A percentile compares a stretch with the other conserved stretches of the same genome.
Evolutionary conservation across 2,329 filamentous ascomycete genomes (phyloP).

Genomic region (Alternaria gansuensis): DNA sequence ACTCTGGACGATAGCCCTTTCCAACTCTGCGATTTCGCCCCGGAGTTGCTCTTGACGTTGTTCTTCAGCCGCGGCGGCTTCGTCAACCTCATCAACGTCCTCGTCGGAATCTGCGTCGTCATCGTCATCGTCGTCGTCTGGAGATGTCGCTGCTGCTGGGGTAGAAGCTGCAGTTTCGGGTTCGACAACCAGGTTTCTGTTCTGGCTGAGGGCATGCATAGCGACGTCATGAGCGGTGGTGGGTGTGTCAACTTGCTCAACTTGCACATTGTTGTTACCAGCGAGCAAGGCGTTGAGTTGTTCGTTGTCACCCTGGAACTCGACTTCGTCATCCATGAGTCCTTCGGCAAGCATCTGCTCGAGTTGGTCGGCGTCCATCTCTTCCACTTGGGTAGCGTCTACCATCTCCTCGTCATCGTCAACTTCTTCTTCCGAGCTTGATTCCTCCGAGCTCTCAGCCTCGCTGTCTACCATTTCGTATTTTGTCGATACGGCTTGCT

Average conservation of each 20-base stretch:
- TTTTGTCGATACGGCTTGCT: slow-evolving; percentile 62
- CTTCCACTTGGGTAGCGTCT: slow-evolving; percentile 50
- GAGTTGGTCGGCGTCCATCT: slow-evolving; percentile 54
- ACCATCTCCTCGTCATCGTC: slow-evolving; percentile 54
- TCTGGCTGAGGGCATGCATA: slow-evolving; percentile 49
- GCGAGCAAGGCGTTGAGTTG: slow-evolving; percentile 46
- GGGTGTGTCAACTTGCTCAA: slow-evolving; percentile 46
- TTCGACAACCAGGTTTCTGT: slow-evolving; percentile 40
- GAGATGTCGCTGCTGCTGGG: slow-evolving; percentile 45
- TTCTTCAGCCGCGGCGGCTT: slow-evolving; percentile 59
- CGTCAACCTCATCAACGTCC: slow-evolving; percentile 58
- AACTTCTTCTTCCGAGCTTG: slow-evolving; percentile 50
- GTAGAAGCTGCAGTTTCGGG: slow-evolving; percentile 47
- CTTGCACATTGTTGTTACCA: slow-evolving; percentile 39
- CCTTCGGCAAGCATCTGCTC: slow-evolving; percentile 44
- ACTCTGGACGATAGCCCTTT: slow-evolving; percentile 59
- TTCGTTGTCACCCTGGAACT: slow-evolving; percentile 42
- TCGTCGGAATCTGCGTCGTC: slow-evolving; percentile 55
- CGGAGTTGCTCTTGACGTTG: slow-evolving; percentile 57
- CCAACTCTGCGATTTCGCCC: slow-evolving; percentile 65
- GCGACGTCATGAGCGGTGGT: slow-evolving; percentile 50
- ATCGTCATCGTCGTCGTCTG: slow-evolving; percentile 56
- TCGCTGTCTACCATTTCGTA: slow-evolving; percentile 66
- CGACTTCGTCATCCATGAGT: slow-evolving; percentile 50
- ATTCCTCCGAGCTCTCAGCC: slow-evolving; percentile 56